Evolutionary conservation across 1,284 basidiomycete genomes (phyloP).

Genomic region (Chalciporus sp.): DNA sequence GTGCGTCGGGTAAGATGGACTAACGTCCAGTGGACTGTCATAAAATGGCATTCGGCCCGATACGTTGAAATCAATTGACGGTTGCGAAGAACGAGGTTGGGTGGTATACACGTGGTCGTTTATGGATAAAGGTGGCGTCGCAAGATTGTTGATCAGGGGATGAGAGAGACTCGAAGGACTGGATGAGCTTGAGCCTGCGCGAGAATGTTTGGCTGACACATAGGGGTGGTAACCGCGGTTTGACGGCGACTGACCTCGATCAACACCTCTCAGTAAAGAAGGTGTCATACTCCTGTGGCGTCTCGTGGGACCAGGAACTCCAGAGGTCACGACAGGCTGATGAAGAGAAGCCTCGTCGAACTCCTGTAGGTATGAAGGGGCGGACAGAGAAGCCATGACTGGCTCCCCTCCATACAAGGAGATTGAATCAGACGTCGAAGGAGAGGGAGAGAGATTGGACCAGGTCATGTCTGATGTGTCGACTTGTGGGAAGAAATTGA

Average conservation of each 20-base stretch:
- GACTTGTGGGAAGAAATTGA: slow-evolving; percentile 26
- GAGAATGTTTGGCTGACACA: slow-evolving; percentile 25
- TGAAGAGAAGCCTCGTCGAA: slow-evolving; percentile 48
- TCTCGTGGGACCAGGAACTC: slow-evolving; percentile 57
- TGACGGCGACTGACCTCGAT: slow-evolving; percentile 31
- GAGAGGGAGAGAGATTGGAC: slow-evolving; percentile 25
- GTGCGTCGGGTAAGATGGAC: slow-evolving; percentile 22
- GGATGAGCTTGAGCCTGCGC: slow-evolving; percentile 31
- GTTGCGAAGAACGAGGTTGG: slow-evolving; percentile 25
- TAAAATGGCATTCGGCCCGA: slow-evolving; percentile 31
- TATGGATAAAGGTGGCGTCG: slow-evolving; percentile 27
- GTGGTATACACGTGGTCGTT: slow-evolving; percentile 13
- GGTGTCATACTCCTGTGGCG: slow-evolving; percentile 78
- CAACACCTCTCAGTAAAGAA: slow-evolving; percentile 46
- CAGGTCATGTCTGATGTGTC: slow-evolving; percentile 32
- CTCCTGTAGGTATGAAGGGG: slow-evolving; percentile 64
- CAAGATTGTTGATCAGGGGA: slow-evolving; percentile 31
- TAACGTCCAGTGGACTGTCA: slow-evolving; percentile 27
- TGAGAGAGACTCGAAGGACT: slow-evolving; percentile 33
- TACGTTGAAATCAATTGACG: slow-evolving; percentile 28
- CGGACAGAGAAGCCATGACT: slow-evolving; percentile 54
- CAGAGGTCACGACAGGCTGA: slow-evolving; percentile 26
- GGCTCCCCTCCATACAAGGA: slow-evolving; percentile 40
- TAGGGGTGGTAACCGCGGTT: slow-evolving; percentile 34
- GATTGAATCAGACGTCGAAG: slow-evolving; percentile 37